Evolutionary conservation across 805 yeast genomes (phyloP).

Genomic region (Candida fluviatilis): DNA sequence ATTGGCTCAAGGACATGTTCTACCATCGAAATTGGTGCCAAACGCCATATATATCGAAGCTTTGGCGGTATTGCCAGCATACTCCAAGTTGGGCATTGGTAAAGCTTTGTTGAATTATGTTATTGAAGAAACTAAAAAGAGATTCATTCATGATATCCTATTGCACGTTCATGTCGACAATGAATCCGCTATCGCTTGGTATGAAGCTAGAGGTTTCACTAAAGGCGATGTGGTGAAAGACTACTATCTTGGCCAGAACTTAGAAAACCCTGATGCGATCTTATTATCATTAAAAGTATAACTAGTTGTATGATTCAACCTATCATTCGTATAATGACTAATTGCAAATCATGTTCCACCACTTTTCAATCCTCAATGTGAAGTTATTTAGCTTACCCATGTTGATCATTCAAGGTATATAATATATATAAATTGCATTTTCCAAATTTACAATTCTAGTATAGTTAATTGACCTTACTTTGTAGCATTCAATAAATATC

Average conservation of each 20-base stretch:
- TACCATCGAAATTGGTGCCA: conserved; percentile 33
- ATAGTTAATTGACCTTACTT: too few species aligned
- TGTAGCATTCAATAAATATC: too few species aligned
- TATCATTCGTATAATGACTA: too few species aligned
- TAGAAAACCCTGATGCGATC: conserved; percentile 47
- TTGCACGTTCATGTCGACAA: conserved; percentile 51
- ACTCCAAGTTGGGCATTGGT: conserved; percentile 62
- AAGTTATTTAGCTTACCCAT: too few species aligned
- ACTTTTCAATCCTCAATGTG: too few species aligned
- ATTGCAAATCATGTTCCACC: too few species aligned
- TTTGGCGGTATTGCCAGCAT: conserved; percentile 63
- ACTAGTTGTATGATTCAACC: not conserved
- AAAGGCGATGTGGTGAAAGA: conserved; percentile 32
- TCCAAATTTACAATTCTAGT: too few species aligned
- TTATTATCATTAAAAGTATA: conserved; percentile 29
- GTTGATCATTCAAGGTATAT: too few species aligned
- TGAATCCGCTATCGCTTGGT: conserved; percentile 46
- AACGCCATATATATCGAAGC: conserved; percentile 61
- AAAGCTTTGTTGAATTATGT: conserved; percentile 51
- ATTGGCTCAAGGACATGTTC: conserved; percentile 22
- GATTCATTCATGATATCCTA: conserved; percentile 49
- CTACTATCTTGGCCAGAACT: conserved; percentile 43
- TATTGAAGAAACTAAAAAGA: conserved; percentile 50
- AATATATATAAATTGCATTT: too few species aligned
- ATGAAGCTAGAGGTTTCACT: conserved; percentile 45